Conservation (phyloP, 768 basidiomycete species). For the Russula emetica region DNA sequence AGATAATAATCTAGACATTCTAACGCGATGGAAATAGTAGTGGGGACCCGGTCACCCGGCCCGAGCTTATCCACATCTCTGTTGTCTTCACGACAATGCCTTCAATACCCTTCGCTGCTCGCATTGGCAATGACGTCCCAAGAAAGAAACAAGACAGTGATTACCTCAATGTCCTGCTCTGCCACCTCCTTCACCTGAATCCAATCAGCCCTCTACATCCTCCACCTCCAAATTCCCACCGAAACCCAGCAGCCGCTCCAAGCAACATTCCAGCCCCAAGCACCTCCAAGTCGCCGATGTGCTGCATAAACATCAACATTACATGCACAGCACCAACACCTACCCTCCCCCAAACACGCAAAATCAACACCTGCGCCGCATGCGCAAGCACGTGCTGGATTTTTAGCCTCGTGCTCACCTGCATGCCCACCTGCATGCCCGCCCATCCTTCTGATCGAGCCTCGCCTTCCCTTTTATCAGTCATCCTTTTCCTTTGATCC, state of each 20-base stretch:
- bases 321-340: constrained; percentile 26
- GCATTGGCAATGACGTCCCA: neutral
- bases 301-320: constrained; percentile 21
- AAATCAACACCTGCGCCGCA: constrained; percentile 31
- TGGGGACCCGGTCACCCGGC: no score
- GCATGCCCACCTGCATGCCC: no score
- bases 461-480: no score
- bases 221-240: constrained; percentile 31
- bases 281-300: constrained; percentile 27
- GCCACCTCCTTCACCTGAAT: constrained; percentile 30
- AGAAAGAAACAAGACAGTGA: no score
- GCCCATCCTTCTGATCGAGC: no score
- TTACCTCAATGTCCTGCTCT: constrained; percentile 32
- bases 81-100: constrained; percentile 20
- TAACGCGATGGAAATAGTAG: no score
- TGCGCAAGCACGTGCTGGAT: constrained; percentile 28
- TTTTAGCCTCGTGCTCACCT: no score
- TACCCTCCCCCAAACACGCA: constrained; percentile 19
- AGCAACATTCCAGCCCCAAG: constrained; percentile 30
- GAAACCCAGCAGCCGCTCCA: constrained; percentile 23
- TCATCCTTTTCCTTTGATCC: no score
- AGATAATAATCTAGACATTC: no score
- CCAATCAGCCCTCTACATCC: constrained; percentile 33
- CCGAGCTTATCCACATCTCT: no score
- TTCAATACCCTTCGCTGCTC: constrained; percentile 28